Base-by-base conservation (phyloP, 345 rosid species). In the Atalantia buxifolia region DNA sequence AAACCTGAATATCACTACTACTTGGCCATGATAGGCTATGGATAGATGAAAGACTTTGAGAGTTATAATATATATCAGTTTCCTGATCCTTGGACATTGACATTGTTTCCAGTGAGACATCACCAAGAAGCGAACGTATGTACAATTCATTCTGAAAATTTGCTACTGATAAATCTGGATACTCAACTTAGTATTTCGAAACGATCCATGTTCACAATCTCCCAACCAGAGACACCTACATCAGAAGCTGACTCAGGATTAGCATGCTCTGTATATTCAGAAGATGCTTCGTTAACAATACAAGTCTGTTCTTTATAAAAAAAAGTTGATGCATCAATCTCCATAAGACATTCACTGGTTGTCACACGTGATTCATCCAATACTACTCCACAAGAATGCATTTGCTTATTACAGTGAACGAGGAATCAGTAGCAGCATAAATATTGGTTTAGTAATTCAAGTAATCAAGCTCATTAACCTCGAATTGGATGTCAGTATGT, bases 391-490 rank as follows among this genome's bases (percentile, higher is more conserved):
- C n/a, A 18, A 70, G 69, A 79, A 83, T 50, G 64, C 48, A 70
- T 50, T 78, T 78, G 78, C 71, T 81, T 72, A 64, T 50, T 55
- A 77, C 19, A 67, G 72, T 74, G 71, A 50, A 48, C n/a, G 78
- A 71, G 45, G 79, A 68, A 83, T 79, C 83, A 73, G 77, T 33
- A 25, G 72, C 28, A 81, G 7, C 13, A 10, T 38, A 21, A 8
- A 59, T 38, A 80, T 75, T 63, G 62, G 73, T 73, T 84, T 53
- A 76, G 77, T 81, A 75, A 76, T 78, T 87, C 56, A 84, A 75
- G 82, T 66, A 71, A 72, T 72, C 57, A 67, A 68, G 77, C 72
- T 88, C 90, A 57, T 77, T 71, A 83, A 64, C 81, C 82, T 90
- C 91, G 66, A 78, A 59, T 79, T 88, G 88, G 38, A 88, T 71